These are phyloP conservation scores for Sporothrix mexicana DNA, from an alignment of 2,329 filamentous ascomycete species.

Conservation along the genomic window DNA sequence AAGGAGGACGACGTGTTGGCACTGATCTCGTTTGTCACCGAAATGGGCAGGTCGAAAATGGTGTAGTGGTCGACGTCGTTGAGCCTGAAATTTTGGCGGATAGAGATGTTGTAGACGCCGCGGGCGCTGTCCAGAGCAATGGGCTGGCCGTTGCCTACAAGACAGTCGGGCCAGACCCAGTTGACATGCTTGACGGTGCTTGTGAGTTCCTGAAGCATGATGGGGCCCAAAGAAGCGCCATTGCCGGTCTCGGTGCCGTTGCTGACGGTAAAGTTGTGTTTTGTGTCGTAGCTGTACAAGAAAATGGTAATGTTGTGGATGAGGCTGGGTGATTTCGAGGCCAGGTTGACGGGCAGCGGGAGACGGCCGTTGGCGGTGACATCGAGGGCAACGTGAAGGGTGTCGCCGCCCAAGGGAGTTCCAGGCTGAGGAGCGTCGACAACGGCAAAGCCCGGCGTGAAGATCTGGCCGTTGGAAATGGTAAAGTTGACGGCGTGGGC, in stretches of 20 bases:
- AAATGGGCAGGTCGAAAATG: constrained; percentile 72
- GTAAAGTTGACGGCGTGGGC: constrained; percentile 56
- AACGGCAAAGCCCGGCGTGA: constrained; percentile 70
- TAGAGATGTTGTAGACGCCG: constrained; percentile 72
- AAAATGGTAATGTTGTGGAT: constrained; percentile 71
- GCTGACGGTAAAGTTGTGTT: constrained; percentile 70
- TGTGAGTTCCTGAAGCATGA: constrained; percentile 67
- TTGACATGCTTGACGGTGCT: constrained; percentile 77
- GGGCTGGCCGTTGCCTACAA: constrained; percentile 65
- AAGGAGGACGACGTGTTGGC: constrained; percentile 48
- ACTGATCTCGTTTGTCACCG: constrained; percentile 68
- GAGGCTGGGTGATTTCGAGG: constrained; percentile 58
- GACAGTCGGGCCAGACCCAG: constrained; percentile 73
- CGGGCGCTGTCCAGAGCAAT: constrained; percentile 55
- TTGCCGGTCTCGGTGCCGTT: constrained; percentile 66
- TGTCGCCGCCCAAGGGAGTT: constrained; percentile 66
- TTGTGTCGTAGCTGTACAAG: constrained; percentile 66
- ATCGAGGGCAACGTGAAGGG: constrained; percentile 69
- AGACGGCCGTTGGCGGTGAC: constrained; percentile 69
- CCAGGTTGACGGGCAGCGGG: constrained; percentile 59
- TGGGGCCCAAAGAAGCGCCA: constrained; percentile 63
- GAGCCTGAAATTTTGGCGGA: constrained; percentile 71
- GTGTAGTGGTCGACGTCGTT: constrained; percentile 70
- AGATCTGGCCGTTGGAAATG: constrained; percentile 69
- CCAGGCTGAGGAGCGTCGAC: constrained; percentile 69